These are phyloP conservation scores for Aspergillus ellipticus DNA, from an alignment of 495 filamentous ascomycete genomes.

Conservation along the genomic window DNA sequence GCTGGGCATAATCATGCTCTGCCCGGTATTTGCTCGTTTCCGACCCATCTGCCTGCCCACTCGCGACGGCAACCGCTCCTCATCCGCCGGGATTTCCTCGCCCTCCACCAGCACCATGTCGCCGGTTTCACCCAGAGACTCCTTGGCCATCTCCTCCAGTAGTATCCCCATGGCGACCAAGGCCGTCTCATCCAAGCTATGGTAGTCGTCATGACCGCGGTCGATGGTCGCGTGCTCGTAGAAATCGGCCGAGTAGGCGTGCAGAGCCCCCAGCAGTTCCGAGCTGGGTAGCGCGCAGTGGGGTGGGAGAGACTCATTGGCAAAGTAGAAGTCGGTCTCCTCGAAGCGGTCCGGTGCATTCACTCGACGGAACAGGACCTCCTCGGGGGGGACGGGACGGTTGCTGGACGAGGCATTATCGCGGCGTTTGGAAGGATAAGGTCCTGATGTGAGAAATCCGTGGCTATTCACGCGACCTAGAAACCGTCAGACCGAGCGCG, in stretches of 20 bases:
- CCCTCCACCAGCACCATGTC: slow-evolving; percentile 74
- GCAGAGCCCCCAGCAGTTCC: slow-evolving; percentile 72
- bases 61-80: slow-evolving; percentile 13
- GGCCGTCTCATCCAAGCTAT: slow-evolving; percentile 81
- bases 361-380: slow-evolving; percentile 64
- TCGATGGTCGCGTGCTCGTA: slow-evolving; percentile 48
- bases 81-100: slow-evolving; percentile 31
- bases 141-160: slow-evolving; percentile 68
- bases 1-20: slow-evolving; percentile 15
- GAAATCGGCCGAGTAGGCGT: slow-evolving; percentile 69
- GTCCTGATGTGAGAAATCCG: slow-evolving; percentile 37
- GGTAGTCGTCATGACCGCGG: slow-evolving; percentile 45
- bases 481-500: slow-evolving; percentile 4
- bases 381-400: slow-evolving; percentile 61
- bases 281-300: slow-evolving; percentile 60
- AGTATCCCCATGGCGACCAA: slow-evolving; percentile 77
- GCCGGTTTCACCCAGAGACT: slow-evolving; percentile 63
- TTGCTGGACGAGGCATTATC: slow-evolving; percentile 52
- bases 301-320: slow-evolving; percentile 50
- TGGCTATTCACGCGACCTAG: slow-evolving; percentile 49
- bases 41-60: slow-evolving; percentile 11
- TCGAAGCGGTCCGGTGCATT: slow-evolving; percentile 60
- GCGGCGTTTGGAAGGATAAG: slow-evolving; percentile 39
- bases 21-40: slow-evolving; percentile 19
- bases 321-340: slow-evolving; percentile 71